Conservation (phyloP, 345 rosid genomes). For the Sonneratia alba region DNA sequence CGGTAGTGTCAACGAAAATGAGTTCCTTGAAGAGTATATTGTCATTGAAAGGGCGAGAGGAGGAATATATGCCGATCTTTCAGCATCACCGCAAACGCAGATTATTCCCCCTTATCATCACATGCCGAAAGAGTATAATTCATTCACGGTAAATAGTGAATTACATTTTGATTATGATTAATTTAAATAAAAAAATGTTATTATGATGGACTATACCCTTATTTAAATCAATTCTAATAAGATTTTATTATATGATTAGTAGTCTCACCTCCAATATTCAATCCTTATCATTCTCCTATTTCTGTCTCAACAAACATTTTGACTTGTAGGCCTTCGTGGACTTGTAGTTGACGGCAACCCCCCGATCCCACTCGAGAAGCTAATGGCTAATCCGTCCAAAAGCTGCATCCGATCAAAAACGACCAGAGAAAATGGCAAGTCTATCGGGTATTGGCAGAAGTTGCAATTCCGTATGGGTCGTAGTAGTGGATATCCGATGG, state of each 20-base stretch:
- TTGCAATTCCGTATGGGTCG: no score
- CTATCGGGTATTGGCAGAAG: no score
- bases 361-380: neutral
- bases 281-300: neutral
- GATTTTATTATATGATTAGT: no score
- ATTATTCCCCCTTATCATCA: neutral
- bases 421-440: neutral
- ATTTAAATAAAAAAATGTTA: no score
- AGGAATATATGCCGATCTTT: neutral
- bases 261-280: no score
- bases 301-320: constrained; percentile 10
- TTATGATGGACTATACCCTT: no score
- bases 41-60: neutral
- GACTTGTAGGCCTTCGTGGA: constrained; percentile 21
- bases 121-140: no score
- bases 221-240: neutral
- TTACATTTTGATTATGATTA: no score
- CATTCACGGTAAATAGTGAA: no score
- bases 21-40: neutral
- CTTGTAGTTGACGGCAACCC: constrained; percentile 19
- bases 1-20: neutral
- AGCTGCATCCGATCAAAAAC: neutral
- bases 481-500: no score
- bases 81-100: neutral
- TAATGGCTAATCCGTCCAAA: constrained; percentile 1